Conservation (phyloP, 768 basidiomycete species). For the Suillus brevipes region DNA sequence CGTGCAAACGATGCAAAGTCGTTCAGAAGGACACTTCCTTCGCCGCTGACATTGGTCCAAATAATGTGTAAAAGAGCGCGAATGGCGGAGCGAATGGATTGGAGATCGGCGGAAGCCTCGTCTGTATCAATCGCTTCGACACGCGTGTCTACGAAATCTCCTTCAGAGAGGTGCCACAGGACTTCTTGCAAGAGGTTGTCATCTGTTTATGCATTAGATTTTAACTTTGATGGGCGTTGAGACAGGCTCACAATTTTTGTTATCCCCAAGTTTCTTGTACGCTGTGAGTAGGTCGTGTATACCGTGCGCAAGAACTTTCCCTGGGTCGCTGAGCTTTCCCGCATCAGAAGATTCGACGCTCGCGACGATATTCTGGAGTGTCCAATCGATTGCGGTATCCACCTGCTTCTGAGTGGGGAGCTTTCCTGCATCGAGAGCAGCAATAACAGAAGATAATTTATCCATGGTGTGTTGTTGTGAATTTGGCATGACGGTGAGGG, state of each 20-base stretch:
- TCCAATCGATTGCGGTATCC: conserved; percentile 52
- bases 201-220: conserved; percentile 35
- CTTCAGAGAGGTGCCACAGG: conserved; percentile 62
- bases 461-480: conserved; percentile 47
- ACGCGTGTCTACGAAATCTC: conserved; percentile 44
- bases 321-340: conserved; percentile 54
- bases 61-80: conserved; percentile 51
- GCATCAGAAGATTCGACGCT: conserved; percentile 41
- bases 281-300: conserved; percentile 55
- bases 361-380: conserved; percentile 49
- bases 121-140: conserved; percentile 41
- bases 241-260: conserved; percentile 55
- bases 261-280: conserved; percentile 51
- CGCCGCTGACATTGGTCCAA: conserved; percentile 53
- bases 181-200: conserved; percentile 67
- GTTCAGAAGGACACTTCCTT: conserved; percentile 52
- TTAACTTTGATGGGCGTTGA: not conserved
- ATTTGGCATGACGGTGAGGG: not conserved
- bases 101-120: conserved; percentile 50
- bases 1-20: conserved; percentile 69
- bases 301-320: conserved; percentile 50
- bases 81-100: conserved; percentile 50
- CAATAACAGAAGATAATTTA: conserved; percentile 57
- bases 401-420: conserved; percentile 63
- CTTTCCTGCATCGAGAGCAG: conserved; percentile 71